phyloP scores from a whole-genome alignment of 2,329 filamentous ascomycete genomes.

The Exophiala calicioides region DNA sequence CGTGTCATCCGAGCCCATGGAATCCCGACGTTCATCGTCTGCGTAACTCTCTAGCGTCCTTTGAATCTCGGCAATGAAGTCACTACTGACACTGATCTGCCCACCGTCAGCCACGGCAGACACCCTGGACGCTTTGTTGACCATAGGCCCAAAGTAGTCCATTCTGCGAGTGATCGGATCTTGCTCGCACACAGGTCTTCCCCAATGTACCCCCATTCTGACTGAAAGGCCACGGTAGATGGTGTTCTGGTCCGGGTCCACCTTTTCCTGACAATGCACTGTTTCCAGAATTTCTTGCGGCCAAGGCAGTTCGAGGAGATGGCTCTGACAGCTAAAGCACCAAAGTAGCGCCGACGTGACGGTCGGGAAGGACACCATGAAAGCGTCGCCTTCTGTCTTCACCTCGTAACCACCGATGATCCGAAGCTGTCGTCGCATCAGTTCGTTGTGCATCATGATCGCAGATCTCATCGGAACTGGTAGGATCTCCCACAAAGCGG shows the following conservation, averaged over 20 bases:
- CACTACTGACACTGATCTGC: constrained; percentile 93
- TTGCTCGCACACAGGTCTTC: constrained; percentile 87
- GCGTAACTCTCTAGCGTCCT: constrained; percentile 86
- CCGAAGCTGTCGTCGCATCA: constrained; percentile 89
- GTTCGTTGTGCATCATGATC: constrained; percentile 95
- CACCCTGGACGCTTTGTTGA: constrained; percentile 94
- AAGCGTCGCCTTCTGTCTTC: constrained; percentile 98
- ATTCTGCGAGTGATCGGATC: constrained; percentile 96
- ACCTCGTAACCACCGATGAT: constrained; percentile 97
- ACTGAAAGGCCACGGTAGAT: constrained; percentile 96
- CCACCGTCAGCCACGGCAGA: constrained; percentile 93
- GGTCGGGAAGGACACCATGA: constrained; percentile 98
- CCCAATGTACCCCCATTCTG: constrained; percentile 96
- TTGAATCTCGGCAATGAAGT: constrained; percentile 96
- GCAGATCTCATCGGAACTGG: constrained; percentile 93
- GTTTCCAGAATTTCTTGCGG: constrained; percentile 89
- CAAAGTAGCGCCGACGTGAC: constrained; percentile 91
- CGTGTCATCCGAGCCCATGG: constrained; percentile 69
- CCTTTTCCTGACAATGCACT: constrained; percentile 76
- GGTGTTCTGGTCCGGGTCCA: constrained; percentile 79
- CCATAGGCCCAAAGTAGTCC: constrained; percentile 99
- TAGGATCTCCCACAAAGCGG: constrained; percentile 91
- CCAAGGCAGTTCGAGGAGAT: constrained; percentile 87
- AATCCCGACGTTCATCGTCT: constrained; percentile 73
- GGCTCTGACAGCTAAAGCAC: constrained; percentile 91